Conservation (phyloP, 768 basidiomycete genomes). For the Tremella yokohamensis region DNA sequence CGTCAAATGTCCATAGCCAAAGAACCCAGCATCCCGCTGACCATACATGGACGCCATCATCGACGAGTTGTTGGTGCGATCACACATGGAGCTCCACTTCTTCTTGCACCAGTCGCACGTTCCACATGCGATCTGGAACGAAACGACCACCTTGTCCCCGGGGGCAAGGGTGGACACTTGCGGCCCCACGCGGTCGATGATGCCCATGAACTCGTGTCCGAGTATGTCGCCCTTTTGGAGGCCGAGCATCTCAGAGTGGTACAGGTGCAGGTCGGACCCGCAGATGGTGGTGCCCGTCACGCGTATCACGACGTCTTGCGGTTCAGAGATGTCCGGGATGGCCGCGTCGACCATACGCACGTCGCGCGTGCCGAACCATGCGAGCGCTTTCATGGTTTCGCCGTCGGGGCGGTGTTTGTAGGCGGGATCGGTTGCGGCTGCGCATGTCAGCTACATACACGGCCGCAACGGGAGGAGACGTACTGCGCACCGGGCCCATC, state of each 20-base stretch:
- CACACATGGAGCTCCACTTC: constrained; percentile 70
- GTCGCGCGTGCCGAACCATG: constrained; percentile 61
- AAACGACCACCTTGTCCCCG: constrained; percentile 72
- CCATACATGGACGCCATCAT: constrained; percentile 50
- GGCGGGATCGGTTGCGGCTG: constrained; percentile 31
- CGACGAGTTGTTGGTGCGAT: constrained; percentile 66
- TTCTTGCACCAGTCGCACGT: constrained; percentile 68
- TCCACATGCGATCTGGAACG: constrained; percentile 75
- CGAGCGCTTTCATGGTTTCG: constrained; percentile 64
- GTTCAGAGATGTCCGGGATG: constrained; percentile 64
- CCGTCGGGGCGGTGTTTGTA: constrained; percentile 55
- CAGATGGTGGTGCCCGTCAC: constrained; percentile 74
- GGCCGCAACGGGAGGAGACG: constrained; percentile 5
- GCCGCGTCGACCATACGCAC: constrained; percentile 56
- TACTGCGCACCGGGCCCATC: constrained; percentile 38
- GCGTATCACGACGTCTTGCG: constrained; percentile 66
- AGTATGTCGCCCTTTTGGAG: constrained; percentile 72
- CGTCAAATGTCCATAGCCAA: constrained; percentile 49
- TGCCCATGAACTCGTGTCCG: constrained; percentile 60
- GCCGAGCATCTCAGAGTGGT: constrained; percentile 65
- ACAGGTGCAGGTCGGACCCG: constrained; percentile 56
- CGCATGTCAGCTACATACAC: constrained; percentile 3
- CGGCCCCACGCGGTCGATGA: constrained; percentile 64
- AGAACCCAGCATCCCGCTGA: constrained; percentile 67
- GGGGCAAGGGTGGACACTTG: constrained; percentile 61